Conservation (phyloP, 352 stramenopile species). For the Nothophytophthora sp. region DNA sequence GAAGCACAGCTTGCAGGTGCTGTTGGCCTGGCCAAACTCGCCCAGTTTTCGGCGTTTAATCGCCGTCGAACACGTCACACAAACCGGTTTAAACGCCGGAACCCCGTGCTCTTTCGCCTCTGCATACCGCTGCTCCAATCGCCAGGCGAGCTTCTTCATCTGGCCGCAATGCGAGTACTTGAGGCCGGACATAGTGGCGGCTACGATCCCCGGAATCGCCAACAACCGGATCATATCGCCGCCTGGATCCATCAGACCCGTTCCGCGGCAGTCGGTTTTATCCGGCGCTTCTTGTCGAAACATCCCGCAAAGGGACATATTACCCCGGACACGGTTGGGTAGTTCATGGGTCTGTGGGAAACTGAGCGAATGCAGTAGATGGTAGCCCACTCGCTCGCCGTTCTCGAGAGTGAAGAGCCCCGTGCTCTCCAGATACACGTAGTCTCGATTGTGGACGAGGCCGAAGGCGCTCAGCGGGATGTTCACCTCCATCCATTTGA, state of each 20-base stretch:
- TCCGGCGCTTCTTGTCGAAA: constrained; percentile 24
- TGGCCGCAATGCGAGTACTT: constrained; percentile 16
- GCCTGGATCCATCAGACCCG: constrained; percentile 16
- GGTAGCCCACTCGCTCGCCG: constrained; percentile 20
- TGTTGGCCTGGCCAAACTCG: constrained; percentile 2
- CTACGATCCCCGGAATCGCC: constrained; percentile 1
- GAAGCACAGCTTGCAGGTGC: constrained; percentile 10
- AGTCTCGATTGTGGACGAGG: constrained; percentile 23
- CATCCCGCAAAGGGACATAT: constrained; percentile 39
- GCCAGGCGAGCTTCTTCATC: constrained; percentile 18
- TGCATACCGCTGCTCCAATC: constrained; percentile 3
- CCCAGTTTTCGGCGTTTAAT: not conserved
- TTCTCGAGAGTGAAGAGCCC: constrained; percentile 9
- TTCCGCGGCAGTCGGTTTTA: constrained; percentile 12
- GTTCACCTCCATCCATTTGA: constrained; percentile 40
- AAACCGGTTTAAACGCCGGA: not conserved
- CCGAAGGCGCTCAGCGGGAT: constrained; percentile 12
- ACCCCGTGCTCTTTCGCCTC: not conserved
- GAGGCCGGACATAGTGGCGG: constrained; percentile 1
- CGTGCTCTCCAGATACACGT: constrained; percentile 20
- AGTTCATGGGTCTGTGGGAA: constrained; percentile 21
- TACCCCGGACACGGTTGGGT: constrained; percentile 24
- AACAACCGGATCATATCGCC: constrained; percentile 22
- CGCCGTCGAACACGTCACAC: constrained; percentile 3
- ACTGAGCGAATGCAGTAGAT: constrained; percentile 23